These are phyloP conservation scores for Phytopythium chamaehyphon DNA, from an alignment of 352 stramenopile genomes.

Conservation along the genomic window DNA sequence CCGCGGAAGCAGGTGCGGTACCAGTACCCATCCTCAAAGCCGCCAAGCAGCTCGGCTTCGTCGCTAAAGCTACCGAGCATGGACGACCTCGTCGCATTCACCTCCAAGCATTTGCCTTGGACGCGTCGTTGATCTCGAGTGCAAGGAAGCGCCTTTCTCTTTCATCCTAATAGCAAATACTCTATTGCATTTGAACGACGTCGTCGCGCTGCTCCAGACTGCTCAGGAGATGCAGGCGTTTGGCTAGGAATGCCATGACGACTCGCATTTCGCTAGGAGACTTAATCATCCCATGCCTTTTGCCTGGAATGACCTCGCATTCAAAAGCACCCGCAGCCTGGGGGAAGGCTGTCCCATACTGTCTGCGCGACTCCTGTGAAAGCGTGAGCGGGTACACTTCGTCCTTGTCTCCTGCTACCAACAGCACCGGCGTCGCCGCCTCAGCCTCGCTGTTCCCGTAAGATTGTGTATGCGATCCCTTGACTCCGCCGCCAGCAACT, in stretches of 20 bases:
- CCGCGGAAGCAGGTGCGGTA: constrained; percentile 5
- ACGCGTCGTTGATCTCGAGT: not conserved
- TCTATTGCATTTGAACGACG: not conserved
- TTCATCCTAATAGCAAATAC: not conserved
- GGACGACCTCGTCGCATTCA: constrained; percentile 5
- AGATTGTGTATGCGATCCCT: constrained; percentile 20
- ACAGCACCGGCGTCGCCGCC: constrained; percentile 41
- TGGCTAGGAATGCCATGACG: constrained; percentile 60
- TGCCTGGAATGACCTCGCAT: constrained; percentile 11
- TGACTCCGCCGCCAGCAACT: constrained; percentile 38
- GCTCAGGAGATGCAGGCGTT: constrained; percentile 3
- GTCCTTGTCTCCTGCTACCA: constrained; percentile 34
- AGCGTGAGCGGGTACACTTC: constrained; percentile 33
- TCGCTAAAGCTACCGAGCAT: constrained; percentile 4
- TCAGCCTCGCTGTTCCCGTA: not conserved
- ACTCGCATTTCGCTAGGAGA: constrained; percentile 45
- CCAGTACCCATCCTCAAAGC: not conserved
- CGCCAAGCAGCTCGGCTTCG: not conserved
- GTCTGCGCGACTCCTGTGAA: constrained; percentile 12
- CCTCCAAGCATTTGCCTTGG: constrained; percentile 3
- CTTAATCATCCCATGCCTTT: constrained; percentile 52
- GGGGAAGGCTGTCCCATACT: constrained; percentile 25
- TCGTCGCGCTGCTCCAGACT: constrained; percentile 3
- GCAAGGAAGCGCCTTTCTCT: too few relatives aligned
- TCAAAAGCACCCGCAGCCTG: constrained; percentile 10